These are phyloP conservation scores for Geosmithia putterillii DNA, from an alignment of 2,329 filamentous ascomycete species.

Conservation along the genomic window DNA sequence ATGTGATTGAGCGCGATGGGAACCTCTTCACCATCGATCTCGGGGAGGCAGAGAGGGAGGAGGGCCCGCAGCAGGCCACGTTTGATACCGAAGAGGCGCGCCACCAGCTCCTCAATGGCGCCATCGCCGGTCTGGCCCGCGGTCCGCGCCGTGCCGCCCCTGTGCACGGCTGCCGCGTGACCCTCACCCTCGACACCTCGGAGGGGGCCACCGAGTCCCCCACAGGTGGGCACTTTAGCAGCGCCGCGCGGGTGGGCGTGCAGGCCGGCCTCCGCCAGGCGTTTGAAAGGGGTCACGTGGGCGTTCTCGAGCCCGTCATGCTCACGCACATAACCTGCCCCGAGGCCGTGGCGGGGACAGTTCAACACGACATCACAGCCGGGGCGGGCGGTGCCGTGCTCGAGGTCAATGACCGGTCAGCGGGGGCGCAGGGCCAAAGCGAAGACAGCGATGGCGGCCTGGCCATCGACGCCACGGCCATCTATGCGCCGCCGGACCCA, in stretches of 20 bases:
- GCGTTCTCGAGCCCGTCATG: slow-evolving; percentile 90
- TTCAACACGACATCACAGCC: slow-evolving; percentile 71
- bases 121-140: slow-evolving; percentile 69
- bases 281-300: slow-evolving; percentile 38
- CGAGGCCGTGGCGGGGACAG: slow-evolving; percentile 65
- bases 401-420: slow-evolving; percentile 48
- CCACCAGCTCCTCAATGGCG: slow-evolving; percentile 62
- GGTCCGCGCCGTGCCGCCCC: slow-evolving; percentile 74
- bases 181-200: slow-evolving; percentile 54
- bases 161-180: slow-evolving; percentile 63
- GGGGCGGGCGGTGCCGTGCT: slow-evolving; percentile 62
- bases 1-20: slow-evolving; percentile 47
- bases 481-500: slow-evolving; percentile 83
- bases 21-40: slow-evolving; percentile 52
- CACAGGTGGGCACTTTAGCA: slow-evolving; percentile 54
- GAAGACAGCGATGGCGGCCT: slow-evolving; percentile 8
- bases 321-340: slow-evolving; percentile 76
- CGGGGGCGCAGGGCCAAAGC: slow-evolving; percentile 19
- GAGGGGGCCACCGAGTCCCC: slow-evolving; percentile 43
- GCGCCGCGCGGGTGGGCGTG: slow-evolving; percentile 50
- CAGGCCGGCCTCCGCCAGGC: slow-evolving; percentile 55
- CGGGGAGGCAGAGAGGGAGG: slow-evolving; percentile 29
- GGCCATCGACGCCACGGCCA: slow-evolving; percentile 54
- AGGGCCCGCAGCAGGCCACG: not conserved
- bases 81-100: slow-evolving; percentile 37